Conservation (phyloP, 306 rosid genomes). For the Corylus americana region DNA sequence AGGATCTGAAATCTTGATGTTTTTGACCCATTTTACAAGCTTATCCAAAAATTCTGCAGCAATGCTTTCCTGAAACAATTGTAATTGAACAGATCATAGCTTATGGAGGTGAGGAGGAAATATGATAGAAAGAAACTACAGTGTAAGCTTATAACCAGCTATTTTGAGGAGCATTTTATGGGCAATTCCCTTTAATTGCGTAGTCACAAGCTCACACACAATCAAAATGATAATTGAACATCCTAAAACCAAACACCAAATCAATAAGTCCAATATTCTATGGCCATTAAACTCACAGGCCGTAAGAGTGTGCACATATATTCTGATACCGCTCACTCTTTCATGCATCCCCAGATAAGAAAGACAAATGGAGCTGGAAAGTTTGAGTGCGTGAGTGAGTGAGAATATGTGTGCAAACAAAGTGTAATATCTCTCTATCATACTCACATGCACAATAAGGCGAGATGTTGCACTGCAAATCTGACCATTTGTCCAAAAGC, state of each 20-base stretch:
- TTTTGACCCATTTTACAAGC: conserved; percentile 79
- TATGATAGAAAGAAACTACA: neutral
- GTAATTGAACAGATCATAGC: conserved; percentile 5
- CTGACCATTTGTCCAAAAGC: conserved; percentile 99
- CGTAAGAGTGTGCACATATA: neutral
- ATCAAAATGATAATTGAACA: neutral
- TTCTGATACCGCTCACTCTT: neutral
- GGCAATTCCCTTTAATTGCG: neutral
- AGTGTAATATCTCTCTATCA: neutral
- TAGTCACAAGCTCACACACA: neutral
- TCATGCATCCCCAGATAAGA: neutral
- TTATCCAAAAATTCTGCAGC: conserved; percentile 71
- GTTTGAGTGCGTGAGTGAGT: too few species aligned
- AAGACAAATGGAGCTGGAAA: neutral
- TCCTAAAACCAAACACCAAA: neutral
- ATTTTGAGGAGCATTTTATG: neutral
- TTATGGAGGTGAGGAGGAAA: neutral
- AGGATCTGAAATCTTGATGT: conserved; percentile 93
- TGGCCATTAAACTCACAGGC: conserved; percentile 8
- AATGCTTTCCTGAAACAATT: conserved; percentile 75
- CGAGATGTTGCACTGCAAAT: conserved; percentile 99
- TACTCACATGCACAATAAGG: conserved; percentile 82
- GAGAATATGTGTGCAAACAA: conserved; percentile 6
- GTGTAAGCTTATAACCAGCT: neutral
- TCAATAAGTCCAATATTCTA: neutral